Conservation (phyloP, 768 basidiomycete genomes). For the Harrya chromipes region DNA sequence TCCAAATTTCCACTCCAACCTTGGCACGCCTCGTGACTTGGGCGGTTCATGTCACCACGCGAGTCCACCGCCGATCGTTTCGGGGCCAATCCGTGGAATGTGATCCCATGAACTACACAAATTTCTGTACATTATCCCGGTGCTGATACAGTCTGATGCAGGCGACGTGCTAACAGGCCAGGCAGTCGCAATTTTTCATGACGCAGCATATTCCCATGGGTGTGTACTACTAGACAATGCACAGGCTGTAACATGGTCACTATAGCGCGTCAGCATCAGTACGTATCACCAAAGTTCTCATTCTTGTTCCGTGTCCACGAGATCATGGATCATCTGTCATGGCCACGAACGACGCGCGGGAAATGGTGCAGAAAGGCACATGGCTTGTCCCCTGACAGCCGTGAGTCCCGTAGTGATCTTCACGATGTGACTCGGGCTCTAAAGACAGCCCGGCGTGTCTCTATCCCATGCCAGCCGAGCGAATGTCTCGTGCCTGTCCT, state of each 20-base stretch:
- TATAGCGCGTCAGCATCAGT: background rate
- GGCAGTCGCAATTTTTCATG: no score
- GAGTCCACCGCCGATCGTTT: no score
- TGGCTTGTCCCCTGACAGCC: background rate
- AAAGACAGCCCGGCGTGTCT: no score
- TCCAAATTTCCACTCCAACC: background rate
- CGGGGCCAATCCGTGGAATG: no score
- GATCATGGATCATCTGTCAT: background rate
- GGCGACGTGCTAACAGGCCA: no score
- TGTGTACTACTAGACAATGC: background rate
- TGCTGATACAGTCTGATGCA: no score
- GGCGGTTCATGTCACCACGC: no score
- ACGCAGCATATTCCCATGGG: slow-evolving; percentile 1
- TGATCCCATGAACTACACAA: no score
- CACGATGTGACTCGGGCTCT: no score
- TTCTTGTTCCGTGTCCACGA: no score
- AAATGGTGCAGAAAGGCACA: background rate
- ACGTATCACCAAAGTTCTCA: background rate
- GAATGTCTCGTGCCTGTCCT: background rate
- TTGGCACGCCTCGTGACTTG: no score
- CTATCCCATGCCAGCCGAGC: background rate
- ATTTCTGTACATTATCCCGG: no score
- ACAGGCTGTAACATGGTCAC: background rate
- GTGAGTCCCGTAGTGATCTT: background rate
- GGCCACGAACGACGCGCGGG: background rate